Percentiles rank a stretch among this genome's conserved stretches.
Conservation (phyloP, 1,139 yeast genomes). For the Magnusiomyces sp. region DNA sequence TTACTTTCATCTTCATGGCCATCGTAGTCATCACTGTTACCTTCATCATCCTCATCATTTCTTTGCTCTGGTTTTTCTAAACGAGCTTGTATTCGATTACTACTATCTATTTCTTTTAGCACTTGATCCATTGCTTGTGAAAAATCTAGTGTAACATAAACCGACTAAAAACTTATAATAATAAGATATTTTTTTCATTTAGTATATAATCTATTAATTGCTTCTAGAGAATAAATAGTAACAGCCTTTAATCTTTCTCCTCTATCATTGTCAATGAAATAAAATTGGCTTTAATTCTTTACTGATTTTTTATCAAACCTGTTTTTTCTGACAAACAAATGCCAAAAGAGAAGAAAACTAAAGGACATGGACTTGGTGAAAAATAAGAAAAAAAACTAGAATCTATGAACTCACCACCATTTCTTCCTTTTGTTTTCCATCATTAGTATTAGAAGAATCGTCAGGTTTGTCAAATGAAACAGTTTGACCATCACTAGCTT, state of each 20-base stretch:
- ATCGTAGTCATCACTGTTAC: not conserved
- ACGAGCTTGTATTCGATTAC: too few relatives aligned
- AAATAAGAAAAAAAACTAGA: conserved; percentile 4
- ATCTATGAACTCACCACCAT: conserved; percentile 19
- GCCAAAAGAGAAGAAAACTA: not conserved
- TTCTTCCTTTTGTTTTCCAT: conserved; percentile 17
- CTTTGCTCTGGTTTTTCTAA: not conserved
- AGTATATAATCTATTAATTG: not conserved
- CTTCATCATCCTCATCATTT: not conserved
- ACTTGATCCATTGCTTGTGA: conserved; percentile 15
- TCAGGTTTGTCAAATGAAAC: not conserved
- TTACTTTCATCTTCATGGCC: not conserved
- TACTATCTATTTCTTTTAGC: too few relatives aligned
- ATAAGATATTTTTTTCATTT: too few relatives aligned
- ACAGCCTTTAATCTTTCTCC: not conserved
- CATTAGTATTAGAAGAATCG: conserved; percentile 13
- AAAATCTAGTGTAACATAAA: conserved; percentile 24
- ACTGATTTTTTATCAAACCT: not conserved
- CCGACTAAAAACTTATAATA: conserved; percentile 6
- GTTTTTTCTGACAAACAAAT: not conserved
- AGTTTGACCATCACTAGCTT: conserved; percentile 3
- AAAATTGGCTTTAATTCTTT: not conserved
- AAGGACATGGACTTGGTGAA: not conserved
- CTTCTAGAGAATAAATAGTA: not conserved
- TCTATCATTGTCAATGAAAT: not conserved